phyloP scores from a whole-genome alignment of 768 basidiomycete genomes.

The Boletus pseudopeckii region DNA sequence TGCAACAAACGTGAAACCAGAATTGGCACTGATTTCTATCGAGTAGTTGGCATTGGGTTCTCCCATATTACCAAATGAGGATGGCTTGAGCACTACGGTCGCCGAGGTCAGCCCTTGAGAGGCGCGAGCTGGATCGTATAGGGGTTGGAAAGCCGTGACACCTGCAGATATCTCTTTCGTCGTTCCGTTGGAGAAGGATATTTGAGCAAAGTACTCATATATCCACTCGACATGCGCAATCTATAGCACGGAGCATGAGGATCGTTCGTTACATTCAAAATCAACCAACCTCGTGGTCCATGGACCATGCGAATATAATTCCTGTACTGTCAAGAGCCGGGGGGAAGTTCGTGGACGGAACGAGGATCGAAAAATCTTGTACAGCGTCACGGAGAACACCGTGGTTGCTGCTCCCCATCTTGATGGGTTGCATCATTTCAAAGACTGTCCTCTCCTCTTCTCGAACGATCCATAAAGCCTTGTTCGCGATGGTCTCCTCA shows the following conservation, averaged over 20 bases:
- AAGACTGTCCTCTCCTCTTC: background rate
- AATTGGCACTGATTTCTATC: background rate
- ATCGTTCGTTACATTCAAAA: background rate
- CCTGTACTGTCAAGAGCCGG: background rate
- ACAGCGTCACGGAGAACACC: background rate
- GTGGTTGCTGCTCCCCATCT: background rate
- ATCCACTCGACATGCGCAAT: conserved; percentile 2
- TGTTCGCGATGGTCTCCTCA: background rate
- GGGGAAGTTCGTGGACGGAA: background rate
- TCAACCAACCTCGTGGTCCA: background rate
- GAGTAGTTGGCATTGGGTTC: background rate
- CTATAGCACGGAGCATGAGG: background rate
- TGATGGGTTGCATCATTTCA: background rate
- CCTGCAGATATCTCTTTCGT: conserved; percentile 15
- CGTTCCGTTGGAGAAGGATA: conserved; percentile 15
- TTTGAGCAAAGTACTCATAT: conserved; percentile 18
- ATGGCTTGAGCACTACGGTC: background rate
- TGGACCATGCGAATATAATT: accelerated
- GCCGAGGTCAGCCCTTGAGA: background rate
- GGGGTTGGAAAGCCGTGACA: conserved; percentile 17
- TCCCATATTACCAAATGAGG: too few relatives aligned
- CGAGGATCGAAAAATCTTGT: background rate
- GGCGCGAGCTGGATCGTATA: background rate
- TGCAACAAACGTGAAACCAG: background rate
- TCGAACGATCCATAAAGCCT: background rate